These are phyloP conservation scores for Hygrophila difformis DNA, from an alignment of 257 asterid species.

Conservation along the genomic window DNA sequence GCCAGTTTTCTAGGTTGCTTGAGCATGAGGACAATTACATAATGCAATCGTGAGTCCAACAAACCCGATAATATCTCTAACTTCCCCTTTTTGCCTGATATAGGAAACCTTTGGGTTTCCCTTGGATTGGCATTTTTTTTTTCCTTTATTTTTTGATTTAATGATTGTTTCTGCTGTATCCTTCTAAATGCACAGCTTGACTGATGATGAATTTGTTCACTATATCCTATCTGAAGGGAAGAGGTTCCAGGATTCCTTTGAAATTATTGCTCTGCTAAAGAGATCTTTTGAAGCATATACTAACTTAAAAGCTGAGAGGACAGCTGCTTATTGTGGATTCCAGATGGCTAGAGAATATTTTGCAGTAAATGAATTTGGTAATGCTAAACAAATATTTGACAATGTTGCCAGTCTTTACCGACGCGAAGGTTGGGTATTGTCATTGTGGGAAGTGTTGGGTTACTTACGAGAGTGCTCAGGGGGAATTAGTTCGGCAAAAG, in stretches of 20 bases:
- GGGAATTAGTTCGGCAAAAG: conserved; percentile 61
- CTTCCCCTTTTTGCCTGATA: background rate
- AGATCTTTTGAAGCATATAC: conserved; percentile 73
- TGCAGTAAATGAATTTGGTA: conserved; percentile 38
- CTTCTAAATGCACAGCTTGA: conserved; percentile 51
- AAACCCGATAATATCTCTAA: conserved; percentile 21
- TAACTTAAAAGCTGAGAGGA: conserved; percentile 55
- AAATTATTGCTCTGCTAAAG: conserved; percentile 81
- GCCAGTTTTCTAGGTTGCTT: conserved; percentile 85
- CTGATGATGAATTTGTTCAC: conserved; percentile 63
- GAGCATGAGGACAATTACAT: conserved; percentile 54
- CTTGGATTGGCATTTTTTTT: conserved; percentile 2
- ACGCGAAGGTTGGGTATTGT: conserved; percentile 83
- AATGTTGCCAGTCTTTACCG: conserved; percentile 72
- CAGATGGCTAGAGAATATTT: conserved; percentile 84
- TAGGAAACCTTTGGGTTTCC: background rate
- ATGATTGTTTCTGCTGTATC: conserved; percentile 6
- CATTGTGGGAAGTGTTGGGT: conserved; percentile 87
- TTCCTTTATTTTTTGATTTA: background rate
- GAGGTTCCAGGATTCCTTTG: conserved; percentile 69
- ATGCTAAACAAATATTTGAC: conserved; percentile 75
- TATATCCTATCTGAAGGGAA: conserved; percentile 79
- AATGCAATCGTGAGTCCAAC: conserved; percentile 70
- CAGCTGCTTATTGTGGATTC: conserved; percentile 81
- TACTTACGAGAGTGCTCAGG: conserved; percentile 88